phyloP scores from a whole-genome alignment of 2,329 filamentous ascomycete genomes.

The Fusarium siculi region DNA sequence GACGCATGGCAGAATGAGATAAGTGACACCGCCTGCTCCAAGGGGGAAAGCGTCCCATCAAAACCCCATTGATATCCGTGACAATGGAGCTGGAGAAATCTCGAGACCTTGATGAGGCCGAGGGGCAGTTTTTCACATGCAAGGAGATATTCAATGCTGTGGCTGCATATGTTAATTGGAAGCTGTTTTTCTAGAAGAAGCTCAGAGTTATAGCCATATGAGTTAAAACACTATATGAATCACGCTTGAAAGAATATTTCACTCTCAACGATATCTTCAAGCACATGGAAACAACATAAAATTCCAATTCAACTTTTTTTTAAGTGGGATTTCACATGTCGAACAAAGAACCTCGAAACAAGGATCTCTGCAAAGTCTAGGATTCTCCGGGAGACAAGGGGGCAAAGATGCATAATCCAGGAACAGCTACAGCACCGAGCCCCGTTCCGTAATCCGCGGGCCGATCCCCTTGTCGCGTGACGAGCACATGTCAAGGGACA shows the following conservation, averaged over 20 bases:
- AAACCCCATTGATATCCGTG: conserved; percentile 40
- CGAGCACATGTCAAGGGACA: conserved; percentile 25
- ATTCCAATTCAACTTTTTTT: neutral
- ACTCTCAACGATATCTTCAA: neutral
- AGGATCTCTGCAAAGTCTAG: conserved; percentile 24
- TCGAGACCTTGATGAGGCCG: conserved; percentile 25
- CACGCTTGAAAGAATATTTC: neutral
- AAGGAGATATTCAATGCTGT: neutral
- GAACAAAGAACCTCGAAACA: conserved; percentile 15
- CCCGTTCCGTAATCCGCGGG: conserved; percentile 30
- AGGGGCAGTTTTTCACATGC: conserved; percentile 43
- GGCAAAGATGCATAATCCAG: conserved; percentile 38
- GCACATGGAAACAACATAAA: conserved; percentile 2
- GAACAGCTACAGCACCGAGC: conserved; percentile 30
- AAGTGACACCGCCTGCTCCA: conserved; percentile 41
- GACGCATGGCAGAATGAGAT: conserved; percentile 44
- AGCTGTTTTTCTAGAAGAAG: neutral
- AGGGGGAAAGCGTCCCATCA: conserved; percentile 42
- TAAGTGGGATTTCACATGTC: conserved; percentile 40
- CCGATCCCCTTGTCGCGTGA: conserved; percentile 39
- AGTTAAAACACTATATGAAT: neutral
- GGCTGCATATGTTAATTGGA: neutral
- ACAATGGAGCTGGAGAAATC: conserved; percentile 22
- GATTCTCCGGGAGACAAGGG: conserved; percentile 30
- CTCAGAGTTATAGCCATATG: neutral